Evolutionary conservation across 2,329 filamentous ascomycete genomes (phyloP).

Genomic region (Fusarium decemcellulare): DNA sequence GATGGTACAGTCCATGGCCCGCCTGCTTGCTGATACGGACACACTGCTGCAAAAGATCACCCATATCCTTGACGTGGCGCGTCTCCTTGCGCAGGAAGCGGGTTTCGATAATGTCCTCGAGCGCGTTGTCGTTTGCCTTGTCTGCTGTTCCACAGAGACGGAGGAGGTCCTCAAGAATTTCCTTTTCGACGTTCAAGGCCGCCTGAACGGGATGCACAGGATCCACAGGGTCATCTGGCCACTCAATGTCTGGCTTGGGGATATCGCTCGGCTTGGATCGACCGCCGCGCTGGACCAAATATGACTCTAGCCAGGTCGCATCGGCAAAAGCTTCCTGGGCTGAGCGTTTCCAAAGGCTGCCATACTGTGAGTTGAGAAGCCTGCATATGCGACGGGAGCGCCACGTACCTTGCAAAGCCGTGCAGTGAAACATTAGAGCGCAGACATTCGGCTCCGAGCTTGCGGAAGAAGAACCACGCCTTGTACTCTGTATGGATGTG

Average conservation of each 20-base stretch:
- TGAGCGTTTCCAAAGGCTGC: slow-evolving; percentile 13
- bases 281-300: slow-evolving; percentile 17
- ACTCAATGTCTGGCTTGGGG: slow-evolving; percentile 6
- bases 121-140: slow-evolving; percentile 8
- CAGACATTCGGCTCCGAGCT: slow-evolving; percentile 13
- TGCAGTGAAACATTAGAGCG: slow-evolving; percentile 14
- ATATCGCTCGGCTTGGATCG: slow-evolving; percentile 13
- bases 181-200: slow-evolving; percentile 9
- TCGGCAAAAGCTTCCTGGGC: slow-evolving; percentile 14
- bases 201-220: slow-evolving; percentile 8
- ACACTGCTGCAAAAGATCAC: slow-evolving; percentile 17
- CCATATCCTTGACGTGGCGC: slow-evolving; percentile 15
- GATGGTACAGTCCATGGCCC: slow-evolving; percentile 17
- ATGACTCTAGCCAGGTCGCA: slow-evolving; percentile 18
- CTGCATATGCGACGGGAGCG: no score
- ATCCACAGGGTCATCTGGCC: slow-evolving; percentile 19
- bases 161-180: slow-evolving; percentile 7
- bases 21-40: slow-evolving; percentile 14
- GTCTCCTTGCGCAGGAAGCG: slow-evolving; percentile 24
- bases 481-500: slow-evolving; percentile 11
- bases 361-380: no score
- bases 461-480: slow-evolving; percentile 16
- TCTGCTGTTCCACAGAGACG: slow-evolving; percentile 1
- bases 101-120: slow-evolving; percentile 15
- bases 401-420: slow-evolving; percentile 15